Base-by-base conservation (phyloP, 192 early-diverging fungal species). In the Spinellus fusiger region DNA sequence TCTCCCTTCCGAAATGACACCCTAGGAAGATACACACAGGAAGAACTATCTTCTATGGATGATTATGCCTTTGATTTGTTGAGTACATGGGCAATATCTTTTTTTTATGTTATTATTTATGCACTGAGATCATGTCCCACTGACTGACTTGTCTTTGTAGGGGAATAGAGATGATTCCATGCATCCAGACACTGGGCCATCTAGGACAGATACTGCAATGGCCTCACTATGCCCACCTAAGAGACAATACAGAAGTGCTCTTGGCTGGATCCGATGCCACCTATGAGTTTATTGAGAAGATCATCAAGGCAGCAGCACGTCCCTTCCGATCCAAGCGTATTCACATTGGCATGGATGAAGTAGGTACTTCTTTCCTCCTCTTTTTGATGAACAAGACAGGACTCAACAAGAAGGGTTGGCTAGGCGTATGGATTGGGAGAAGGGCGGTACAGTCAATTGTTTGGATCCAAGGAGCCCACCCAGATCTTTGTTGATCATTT, bases 301-400 rank as follows among this genome's bases (percentile, higher is more conserved):
- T 94, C 40, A 82, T 94, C 20, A 76, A 66, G 13, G 71, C 86
- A 0, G 82, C 81, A 20, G 77, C 83, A 13, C 68, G 76, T 16
- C 89, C 90, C 23, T 73, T 94, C 33, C 68, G 87, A 51, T 92
- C 92, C 18, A 81, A 80, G 55, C 76, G 86, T 16, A 93, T 94
- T 56, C 91, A 93, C 62, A 80, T 94, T 65, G 92, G 92, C 38
- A 84, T 92, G 84, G 92, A 94, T 68, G 92, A 94, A 74, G 89
- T 73, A 56, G 27, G 31, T 32, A 66, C 20, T 49, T 27, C 10
- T 23, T 12, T 44, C n/a, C 27, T 32, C 61, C 20, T 49, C n/a
- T 7, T 23, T 12, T 44, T 16, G 20, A 61, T 15, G 16, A 7
- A 13, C 34, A 47, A 57, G 16, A 16, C 9, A 25, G 26, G 8